phyloP scores from a whole-genome alignment of 2,329 filamentous ascomycete genomes.

The Aspergillus candidus region DNA sequence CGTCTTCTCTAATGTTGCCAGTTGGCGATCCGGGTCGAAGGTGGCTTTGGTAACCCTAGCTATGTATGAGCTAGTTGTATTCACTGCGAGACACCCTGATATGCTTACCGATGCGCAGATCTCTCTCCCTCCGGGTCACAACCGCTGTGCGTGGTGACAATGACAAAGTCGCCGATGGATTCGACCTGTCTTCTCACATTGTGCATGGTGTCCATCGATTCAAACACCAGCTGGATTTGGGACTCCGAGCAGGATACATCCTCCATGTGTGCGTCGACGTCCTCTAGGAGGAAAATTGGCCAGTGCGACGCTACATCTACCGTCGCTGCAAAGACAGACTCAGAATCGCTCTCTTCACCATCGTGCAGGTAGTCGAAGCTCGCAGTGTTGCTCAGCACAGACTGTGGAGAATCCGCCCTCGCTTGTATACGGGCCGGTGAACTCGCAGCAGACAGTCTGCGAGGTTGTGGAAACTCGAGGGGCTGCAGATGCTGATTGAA shows the following conservation, averaged over 20 bases:
- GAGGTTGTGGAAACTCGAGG: not conserved
- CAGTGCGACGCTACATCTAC: constrained; percentile 6
- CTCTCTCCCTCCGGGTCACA: constrained; percentile 16
- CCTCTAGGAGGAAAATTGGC: constrained; percentile 11
- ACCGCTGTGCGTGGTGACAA: constrained; percentile 15
- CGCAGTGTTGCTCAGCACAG: not conserved
- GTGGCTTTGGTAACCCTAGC: constrained; percentile 2
- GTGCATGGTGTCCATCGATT: not conserved
- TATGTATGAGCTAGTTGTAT: not conserved
- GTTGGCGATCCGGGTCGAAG: constrained; percentile 2
- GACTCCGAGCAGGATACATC: not conserved
- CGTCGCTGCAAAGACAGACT: constrained; percentile 10
- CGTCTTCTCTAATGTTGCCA: constrained; percentile 7
- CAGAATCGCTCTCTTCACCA: not conserved
- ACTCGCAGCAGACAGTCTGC: not conserved
- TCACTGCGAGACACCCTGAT: not conserved
- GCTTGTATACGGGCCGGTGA: not conserved
- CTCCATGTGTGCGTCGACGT: constrained; percentile 7
- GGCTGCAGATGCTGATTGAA: not conserved
- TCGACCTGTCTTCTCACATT: constrained; percentile 6
- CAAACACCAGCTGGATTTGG: not conserved
- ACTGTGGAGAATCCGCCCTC: not conserved
- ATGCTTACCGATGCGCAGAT: constrained; percentile 15
- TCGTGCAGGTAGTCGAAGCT: constrained; percentile 3
- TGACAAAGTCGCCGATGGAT: constrained; percentile 6